Base-by-base conservation (phyloP, 2,329 filamentous ascomycete genomes). In the Taxawa tesnikishii region DNA sequence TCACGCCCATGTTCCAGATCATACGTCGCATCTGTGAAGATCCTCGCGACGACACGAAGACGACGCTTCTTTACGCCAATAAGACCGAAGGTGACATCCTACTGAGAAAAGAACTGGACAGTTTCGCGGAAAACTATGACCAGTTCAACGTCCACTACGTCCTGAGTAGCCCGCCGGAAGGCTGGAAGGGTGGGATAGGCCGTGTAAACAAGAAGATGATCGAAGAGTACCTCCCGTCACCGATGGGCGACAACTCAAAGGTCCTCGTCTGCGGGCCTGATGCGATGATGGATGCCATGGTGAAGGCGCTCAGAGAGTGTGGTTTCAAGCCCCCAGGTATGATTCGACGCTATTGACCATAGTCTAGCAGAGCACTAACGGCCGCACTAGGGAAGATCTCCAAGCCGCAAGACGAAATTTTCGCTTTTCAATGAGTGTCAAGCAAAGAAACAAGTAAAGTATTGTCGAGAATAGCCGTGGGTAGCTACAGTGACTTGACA, bases 271-370 rank as follows among this genome's bases (percentile, higher is more conserved):
- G 73, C 41, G 74, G 74, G 0, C 73, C 74, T 0, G 73, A 72
- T 0, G 65, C 63, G 0, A 72, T 78, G 70, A 54, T 77, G 4
- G 65, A 65, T 28, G 70, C 68, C 0, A 59, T 63, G 10, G 75
- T 73, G 55, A 67, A 62, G 43, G 39, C 31, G 19, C 30, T 47
- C 26, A 36, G 32, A 3, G 39, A 42, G 43, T 68, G 94, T 15
- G 88, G 87, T 32, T 96, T 79, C 66, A 71, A 83, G 55, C 93
- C 93, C 69, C 82, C 87, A 21, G 75, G 77, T 37, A n/a, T n/a
- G n/a, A n/a, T n/a, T n/a, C n/a, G n/a, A n/a, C n/a, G n/a, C n/a
- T n/a, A n/a, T n/a, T n/a, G n/a, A n/a, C n/a, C n/a, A n/a, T n/a
- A n/a, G n/a, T n/a, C n/a, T n/a, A n/a, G n/a, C n/a, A n/a, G n/a